phyloP scores from a whole-genome alignment of 2,329 filamentous ascomycete genomes.

The Scytalidium sp. region DNA sequence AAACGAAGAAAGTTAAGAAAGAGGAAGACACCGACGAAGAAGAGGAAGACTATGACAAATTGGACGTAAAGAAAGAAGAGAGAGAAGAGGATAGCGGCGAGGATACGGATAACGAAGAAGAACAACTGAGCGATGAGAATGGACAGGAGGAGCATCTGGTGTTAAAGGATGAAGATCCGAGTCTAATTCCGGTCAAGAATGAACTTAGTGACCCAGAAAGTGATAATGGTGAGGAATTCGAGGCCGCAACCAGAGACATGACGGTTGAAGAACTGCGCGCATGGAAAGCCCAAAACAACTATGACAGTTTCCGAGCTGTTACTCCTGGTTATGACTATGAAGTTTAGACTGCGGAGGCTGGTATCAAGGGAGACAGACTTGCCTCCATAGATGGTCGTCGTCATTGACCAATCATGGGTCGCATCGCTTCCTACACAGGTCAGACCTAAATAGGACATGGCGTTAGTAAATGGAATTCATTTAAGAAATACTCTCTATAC shows the following conservation, averaged over 20 bases:
- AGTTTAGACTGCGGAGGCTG: neutral
- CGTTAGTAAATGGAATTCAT: no score
- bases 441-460: no score
- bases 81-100: neutral
- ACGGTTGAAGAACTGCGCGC: constrained; percentile 4
- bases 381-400: neutral
- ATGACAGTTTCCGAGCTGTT: neutral
- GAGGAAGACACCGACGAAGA: neutral
- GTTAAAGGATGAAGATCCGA: neutral
- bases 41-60: neutral
- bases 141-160: neutral
- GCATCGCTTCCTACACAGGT: constrained; percentile 1
- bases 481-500: constrained; percentile 1
- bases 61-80: neutral
- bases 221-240: constrained; percentile 17
- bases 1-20: neutral
- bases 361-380: neutral
- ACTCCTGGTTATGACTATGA: neutral
- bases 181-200: neutral
- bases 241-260: constrained; percentile 5
- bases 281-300: constrained; percentile 6
- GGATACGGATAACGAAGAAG: neutral
- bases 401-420: neutral
- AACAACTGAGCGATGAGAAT: neutral
- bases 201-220: constrained; percentile 9